phyloP scores from a whole-genome alignment of 2,329 filamentous ascomycete genomes.

The Raffaelea ambrosiae region DNA sequence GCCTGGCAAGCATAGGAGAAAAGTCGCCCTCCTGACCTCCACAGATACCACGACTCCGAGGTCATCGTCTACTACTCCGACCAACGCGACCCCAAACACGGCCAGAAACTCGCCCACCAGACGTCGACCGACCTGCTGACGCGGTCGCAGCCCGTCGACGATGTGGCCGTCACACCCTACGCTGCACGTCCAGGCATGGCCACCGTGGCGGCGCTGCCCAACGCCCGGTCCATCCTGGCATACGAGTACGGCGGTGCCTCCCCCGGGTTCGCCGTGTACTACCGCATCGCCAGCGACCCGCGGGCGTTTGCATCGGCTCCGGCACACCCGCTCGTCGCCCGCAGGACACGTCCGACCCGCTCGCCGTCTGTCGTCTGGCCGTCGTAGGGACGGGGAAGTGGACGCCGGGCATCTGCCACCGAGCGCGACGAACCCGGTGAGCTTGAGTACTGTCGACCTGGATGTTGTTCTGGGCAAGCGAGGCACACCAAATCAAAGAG shows the following conservation, averaged over 20 bases:
- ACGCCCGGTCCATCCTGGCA: conserved; percentile 53
- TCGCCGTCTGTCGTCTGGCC: conserved; percentile 37
- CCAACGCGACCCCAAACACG: conserved; percentile 56
- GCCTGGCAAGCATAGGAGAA: not conserved
- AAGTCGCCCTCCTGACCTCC: not conserved
- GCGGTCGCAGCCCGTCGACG: conserved; percentile 54
- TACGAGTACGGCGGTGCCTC: conserved; percentile 52
- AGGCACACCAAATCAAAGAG: no score
- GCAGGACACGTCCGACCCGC: conserved; percentile 23
- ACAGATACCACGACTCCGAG: conserved; percentile 40
- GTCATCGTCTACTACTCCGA: conserved; percentile 65
- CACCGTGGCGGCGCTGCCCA: conserved; percentile 47
- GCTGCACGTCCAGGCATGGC: conserved; percentile 62
- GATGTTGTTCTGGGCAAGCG: no score
- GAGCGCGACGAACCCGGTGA: no score
- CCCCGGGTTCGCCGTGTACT: conserved; percentile 33
- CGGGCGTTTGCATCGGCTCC: conserved; percentile 25
- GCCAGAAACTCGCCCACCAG: conserved; percentile 62
- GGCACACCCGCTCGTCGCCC: conserved; percentile 21
- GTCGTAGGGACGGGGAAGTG: conserved; percentile 24
- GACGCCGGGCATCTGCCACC: no score
- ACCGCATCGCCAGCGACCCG: conserved; percentile 31
- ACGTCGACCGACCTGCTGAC: conserved; percentile 46
- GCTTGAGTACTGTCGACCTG: no score
- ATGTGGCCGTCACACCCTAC: conserved; percentile 42